Percentiles rank a stretch among this genome's conserved stretches.
Evolutionary conservation across 352 stramenopile species (phyloP).

Genomic region (Phytophthora idaei): DNA sequence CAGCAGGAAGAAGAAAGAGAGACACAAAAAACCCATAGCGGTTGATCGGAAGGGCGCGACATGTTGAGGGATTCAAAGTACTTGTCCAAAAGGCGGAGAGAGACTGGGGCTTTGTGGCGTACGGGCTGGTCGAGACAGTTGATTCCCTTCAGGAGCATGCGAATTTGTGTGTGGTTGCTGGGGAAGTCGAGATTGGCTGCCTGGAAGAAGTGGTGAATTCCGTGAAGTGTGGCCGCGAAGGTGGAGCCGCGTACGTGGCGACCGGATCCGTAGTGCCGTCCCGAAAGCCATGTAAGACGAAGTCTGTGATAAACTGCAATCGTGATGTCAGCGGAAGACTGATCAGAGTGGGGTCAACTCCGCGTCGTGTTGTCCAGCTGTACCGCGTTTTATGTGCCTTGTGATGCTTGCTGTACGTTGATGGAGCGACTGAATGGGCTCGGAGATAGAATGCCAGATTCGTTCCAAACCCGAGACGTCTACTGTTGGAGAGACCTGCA

Average conservation of each 20-base stretch:
- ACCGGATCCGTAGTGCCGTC: too few species aligned
- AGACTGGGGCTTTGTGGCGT: neutral
- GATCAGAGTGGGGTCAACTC: neutral
- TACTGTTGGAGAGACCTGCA: constrained; percentile 1
- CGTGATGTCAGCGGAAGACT: neutral
- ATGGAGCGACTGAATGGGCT: constrained; percentile 1
- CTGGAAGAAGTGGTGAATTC: neutral
- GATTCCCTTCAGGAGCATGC: constrained; percentile 1
- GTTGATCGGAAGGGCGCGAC: constrained; percentile 4
- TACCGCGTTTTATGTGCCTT: neutral
- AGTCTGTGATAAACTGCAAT: constrained; percentile 2
- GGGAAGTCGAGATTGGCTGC: neutral
- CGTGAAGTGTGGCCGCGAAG: too few species aligned
- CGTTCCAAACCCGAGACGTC: neutral
- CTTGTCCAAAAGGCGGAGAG: neutral
- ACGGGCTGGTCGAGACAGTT: neutral
- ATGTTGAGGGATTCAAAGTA: constrained; percentile 1
- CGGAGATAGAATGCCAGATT: constrained; percentile 3
- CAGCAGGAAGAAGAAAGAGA: constrained; percentile 12
- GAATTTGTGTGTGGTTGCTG: neutral
- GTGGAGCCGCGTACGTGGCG: too few species aligned
- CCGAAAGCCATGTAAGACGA: neutral
- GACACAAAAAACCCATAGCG: neutral
- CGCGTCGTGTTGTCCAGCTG: neutral
- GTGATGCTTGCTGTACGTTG: neutral